Percentiles rank a stretch among this genome's conserved stretches.
phyloP scores from a whole-genome alignment of 2,329 filamentous ascomycete genomes.

The Scorias spongiosa region DNA sequence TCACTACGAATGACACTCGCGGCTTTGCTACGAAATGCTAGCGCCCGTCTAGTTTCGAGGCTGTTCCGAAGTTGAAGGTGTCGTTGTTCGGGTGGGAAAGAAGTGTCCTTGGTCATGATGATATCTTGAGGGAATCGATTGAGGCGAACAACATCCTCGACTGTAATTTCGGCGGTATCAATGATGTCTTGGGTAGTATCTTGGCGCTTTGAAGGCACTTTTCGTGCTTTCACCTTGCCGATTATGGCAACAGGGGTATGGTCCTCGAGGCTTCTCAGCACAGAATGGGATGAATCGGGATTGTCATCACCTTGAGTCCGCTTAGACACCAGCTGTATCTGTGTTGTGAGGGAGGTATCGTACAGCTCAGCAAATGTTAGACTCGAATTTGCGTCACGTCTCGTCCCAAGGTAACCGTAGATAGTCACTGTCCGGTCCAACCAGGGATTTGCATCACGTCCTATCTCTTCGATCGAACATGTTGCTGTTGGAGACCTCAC shows the following conservation, averaged over 20 bases:
- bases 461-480: constrained; percentile 20
- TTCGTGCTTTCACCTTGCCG: constrained; percentile 32
- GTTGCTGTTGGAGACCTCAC: constrained; percentile 31
- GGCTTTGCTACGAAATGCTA: constrained; percentile 53
- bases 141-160: constrained; percentile 49
- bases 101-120: constrained; percentile 57
- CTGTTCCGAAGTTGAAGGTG: constrained; percentile 78
- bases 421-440: constrained; percentile 34
- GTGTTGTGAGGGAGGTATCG: constrained; percentile 26
- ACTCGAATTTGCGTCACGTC: constrained; percentile 51
- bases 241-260: constrained; percentile 40
- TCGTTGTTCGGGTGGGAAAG: constrained; percentile 59
- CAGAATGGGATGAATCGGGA: constrained; percentile 12
- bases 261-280: constrained; percentile 11
- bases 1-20: constrained; percentile 38
- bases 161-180: constrained; percentile 40
- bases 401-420: constrained; percentile 58
- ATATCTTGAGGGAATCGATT: constrained; percentile 63
- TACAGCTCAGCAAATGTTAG: constrained; percentile 53
- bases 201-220: constrained; percentile 8
- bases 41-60: constrained; percentile 46
- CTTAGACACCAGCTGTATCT: constrained; percentile 21
- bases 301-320: constrained; percentile 12
- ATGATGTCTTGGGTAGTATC: constrained; percentile 8
- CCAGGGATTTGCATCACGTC: constrained; percentile 9